These are phyloP conservation scores for Yamadazyma dushanensis DNA, from an alignment of 1,139 yeast genomes.

Conservation along the genomic window DNA sequence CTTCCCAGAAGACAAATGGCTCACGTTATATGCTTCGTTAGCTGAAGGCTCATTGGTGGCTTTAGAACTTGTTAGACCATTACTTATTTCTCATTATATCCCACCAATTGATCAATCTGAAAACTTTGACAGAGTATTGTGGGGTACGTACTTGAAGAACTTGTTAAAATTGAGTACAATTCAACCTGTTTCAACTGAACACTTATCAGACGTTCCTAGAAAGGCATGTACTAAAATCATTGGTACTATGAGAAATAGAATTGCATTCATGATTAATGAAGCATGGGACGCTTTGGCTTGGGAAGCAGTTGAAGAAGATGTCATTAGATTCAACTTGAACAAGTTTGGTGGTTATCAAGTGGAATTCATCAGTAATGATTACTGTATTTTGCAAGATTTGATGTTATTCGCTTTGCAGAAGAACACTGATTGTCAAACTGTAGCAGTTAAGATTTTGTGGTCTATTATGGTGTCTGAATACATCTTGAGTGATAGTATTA, in stretches of 20 bases:
- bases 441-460: slow-evolving; percentile 73
- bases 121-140: slow-evolving; percentile 51
- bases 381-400: slow-evolving; percentile 63
- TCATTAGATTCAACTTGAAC: slow-evolving; percentile 58
- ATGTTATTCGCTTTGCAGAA: slow-evolving; percentile 70
- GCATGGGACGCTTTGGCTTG: slow-evolving; percentile 79
- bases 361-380: slow-evolving; percentile 59
- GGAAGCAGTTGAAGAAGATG: slow-evolving; percentile 62
- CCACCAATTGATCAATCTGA: slow-evolving; percentile 54
- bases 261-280: slow-evolving; percentile 54
- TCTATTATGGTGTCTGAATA: slow-evolving; percentile 68
- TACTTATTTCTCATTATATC: slow-evolving; percentile 53
- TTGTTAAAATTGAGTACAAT: slow-evolving; percentile 54
- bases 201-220: slow-evolving; percentile 69
- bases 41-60: slow-evolving; percentile 60
- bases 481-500: slow-evolving; percentile 56
- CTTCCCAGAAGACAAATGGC: slow-evolving; percentile 69
- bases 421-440: slow-evolving; percentile 59
- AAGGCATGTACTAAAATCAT: slow-evolving; percentile 69
- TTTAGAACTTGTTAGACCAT: slow-evolving; percentile 58
- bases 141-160: slow-evolving; percentile 67
- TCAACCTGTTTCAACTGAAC: slow-evolving; percentile 62
- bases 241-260: slow-evolving; percentile 61
- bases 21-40: slow-evolving; percentile 63
- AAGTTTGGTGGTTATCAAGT: slow-evolving; percentile 75